Evolutionary conservation across 2,329 filamentous ascomycete genomes (phyloP).

Genomic region (Calonectria hawksworthii): DNA sequence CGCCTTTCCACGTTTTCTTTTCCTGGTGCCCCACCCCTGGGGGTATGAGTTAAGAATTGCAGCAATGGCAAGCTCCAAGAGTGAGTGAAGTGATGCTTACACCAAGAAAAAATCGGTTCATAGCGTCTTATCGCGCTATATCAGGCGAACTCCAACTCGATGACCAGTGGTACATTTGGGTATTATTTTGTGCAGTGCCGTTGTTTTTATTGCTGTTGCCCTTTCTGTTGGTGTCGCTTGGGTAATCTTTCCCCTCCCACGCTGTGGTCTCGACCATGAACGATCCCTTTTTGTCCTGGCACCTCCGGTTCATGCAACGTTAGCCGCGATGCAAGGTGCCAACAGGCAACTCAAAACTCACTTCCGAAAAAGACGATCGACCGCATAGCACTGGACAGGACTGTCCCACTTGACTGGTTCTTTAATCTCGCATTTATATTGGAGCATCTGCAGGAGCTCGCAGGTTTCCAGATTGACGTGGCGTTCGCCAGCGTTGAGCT

Average conservation of each 20-base stretch:
- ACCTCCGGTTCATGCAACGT: slow-evolving; percentile 23
- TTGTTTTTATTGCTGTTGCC: slow-evolving; percentile 32
- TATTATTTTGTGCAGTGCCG: slow-evolving; percentile 32
- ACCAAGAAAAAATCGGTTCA: neutral
- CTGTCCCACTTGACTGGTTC: slow-evolving; percentile 61
- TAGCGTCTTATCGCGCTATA: slow-evolving; percentile 35
- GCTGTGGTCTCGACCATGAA: slow-evolving; percentile 76
- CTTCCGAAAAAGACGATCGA: slow-evolving; percentile 73
- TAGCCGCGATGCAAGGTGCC: slow-evolving; percentile 7
- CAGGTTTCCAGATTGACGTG: slow-evolving; percentile 68
- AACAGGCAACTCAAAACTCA: slow-evolving; percentile 51
- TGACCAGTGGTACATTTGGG: slow-evolving; percentile 51
- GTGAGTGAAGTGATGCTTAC: neutral
- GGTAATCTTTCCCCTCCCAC: slow-evolving; percentile 64
- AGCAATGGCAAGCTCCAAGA: neutral
- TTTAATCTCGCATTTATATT: slow-evolving; percentile 72
- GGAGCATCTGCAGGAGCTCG: slow-evolving; percentile 70
- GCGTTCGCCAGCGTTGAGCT: slow-evolving; percentile 55
- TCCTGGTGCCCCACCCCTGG: neutral
- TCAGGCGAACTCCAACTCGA: slow-evolving; percentile 53
- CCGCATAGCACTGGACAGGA: slow-evolving; percentile 67
- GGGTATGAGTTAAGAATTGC: neutral
- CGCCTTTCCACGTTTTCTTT: neutral
- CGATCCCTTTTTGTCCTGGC: slow-evolving; percentile 67
- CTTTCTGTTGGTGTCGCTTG: slow-evolving; percentile 14